Base-by-base conservation (phyloP, 768 basidiomycete genomes). In the Mycena olivaceomarginata region DNA sequence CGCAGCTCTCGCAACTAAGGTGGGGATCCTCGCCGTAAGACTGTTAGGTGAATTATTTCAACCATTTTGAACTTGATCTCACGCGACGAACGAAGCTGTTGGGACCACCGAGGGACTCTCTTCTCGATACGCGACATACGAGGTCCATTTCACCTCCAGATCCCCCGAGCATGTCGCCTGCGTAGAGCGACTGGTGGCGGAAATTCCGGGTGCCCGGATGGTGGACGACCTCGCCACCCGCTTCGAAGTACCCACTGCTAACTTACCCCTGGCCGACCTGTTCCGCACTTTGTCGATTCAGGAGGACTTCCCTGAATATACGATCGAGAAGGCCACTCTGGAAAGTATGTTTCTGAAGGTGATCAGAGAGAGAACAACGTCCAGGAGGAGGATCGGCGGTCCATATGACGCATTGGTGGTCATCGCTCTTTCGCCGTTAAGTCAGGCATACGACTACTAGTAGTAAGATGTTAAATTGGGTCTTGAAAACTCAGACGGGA, bases 341-440 rank as follows among this genome's bases (percentile, higher is more conserved):
- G 94, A 95, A 83, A 94, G 92, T 76, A 92, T 94, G 18, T 95
- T 95, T 84, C 81, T 95, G 79, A 93, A 93, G 81, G 92, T 94
- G 22, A 93, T 94, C 72, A n/a, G n/a, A 85, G 93, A 74, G 91
- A 90, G 79, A 92, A 93, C 69, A 86, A 92, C 79, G 90, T 93
- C 2, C 79, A 83, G 15, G 31, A 31, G 22, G 53, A 22, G 53
- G 53, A 56, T 56, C n/a, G 22, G n/a, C 53, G 22, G 53, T n/a
- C n/a, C 53, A 56, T 56, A 56, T 22, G 53, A 56, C 53, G 22
- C 53, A n/a, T 22, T 56, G 53, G n/a, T 56, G 53, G n/a, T 56
- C n/a, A n/a, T 56, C 53, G 53, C 53, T 56, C 31, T 31, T 31
- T 31, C 31, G 31, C 31, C 31, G 31, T 31, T 31, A 31, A 31